These are phyloP conservation scores for Apiospora aurea DNA, from an alignment of 2,329 filamentous ascomycete species.

Conservation along the genomic window DNA sequence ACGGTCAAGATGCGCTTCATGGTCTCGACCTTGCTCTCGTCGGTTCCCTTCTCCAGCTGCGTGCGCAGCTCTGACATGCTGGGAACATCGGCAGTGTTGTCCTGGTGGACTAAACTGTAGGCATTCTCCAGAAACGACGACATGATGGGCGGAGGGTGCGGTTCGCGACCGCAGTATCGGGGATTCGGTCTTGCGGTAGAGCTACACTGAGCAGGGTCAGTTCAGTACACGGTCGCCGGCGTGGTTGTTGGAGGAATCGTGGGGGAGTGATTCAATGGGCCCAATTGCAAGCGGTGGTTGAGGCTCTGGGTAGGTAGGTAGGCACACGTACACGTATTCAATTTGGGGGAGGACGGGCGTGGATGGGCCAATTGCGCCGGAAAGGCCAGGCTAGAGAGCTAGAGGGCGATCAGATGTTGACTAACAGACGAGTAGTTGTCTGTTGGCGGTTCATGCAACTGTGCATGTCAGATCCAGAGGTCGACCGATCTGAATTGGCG, in stretches of 20 bases:
- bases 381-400: conserved; percentile 6
- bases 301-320: not conserved
- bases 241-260: conserved; percentile 16
- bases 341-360: conserved; percentile 4
- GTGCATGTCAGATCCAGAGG: conserved; percentile 14
- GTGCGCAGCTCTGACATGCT: conserved; percentile 89
- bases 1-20: conserved; percentile 96
- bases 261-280: conserved; percentile 18
- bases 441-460: conserved; percentile 1
- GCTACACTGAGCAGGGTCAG: conserved; percentile 13
- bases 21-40: conserved; percentile 91
- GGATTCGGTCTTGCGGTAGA: not conserved
- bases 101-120: conserved; percentile 96
- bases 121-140: conserved; percentile 92
- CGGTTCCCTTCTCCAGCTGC: conserved; percentile 91
- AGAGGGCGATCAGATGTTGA: not conserved
- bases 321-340: conserved; percentile 6
- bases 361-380: conserved; percentile 20
- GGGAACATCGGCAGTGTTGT: conserved; percentile 94
- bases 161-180: conserved; percentile 17
- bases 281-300: conserved; percentile 13
- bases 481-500: conserved; percentile 20
- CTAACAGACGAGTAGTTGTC: conserved; percentile 7
- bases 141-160: conserved; percentile 60
- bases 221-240: conserved; percentile 3